phyloP scores from a whole-genome alignment of 176 grass and related monocot species.

The Oryza australiensis region DNA sequence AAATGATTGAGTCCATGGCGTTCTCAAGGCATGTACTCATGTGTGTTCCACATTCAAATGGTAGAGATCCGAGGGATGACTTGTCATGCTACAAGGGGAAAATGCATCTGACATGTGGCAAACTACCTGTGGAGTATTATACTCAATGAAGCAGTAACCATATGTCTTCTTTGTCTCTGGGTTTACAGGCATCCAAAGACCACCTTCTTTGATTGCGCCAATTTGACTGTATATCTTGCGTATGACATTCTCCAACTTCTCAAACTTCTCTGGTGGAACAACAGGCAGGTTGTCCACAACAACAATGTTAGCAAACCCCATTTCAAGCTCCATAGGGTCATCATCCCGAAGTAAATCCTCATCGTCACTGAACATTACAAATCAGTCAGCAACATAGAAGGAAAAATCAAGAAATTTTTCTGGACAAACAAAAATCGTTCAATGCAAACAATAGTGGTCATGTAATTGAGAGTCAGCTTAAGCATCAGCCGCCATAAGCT shows the following conservation, averaged over 20 bases:
- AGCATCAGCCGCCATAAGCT: background rate
- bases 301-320: conserved; percentile 62
- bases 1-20: background rate
- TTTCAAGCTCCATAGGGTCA: conserved; percentile 67
- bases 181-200: conserved; percentile 86
- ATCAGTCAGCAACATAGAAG: background rate
- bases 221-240: conserved; percentile 85
- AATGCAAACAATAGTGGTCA: background rate
- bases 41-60: background rate
- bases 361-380: conserved; percentile 58
- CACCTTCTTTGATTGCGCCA: conserved; percentile 74
- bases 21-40: background rate
- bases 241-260: conserved; percentile 78
- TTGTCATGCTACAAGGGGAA: conserved; percentile 14
- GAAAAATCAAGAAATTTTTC: background rate
- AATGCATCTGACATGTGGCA: background rate
- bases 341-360: conserved; percentile 69
- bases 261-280: conserved; percentile 79
- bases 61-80: background rate
- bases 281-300: conserved; percentile 83
- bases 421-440: background rate
- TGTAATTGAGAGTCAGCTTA: background rate
- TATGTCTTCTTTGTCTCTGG: conserved; percentile 72
- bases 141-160: conserved; percentile 90
- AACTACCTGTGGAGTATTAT: conserved; percentile 72